Evolutionary conservation across 2,329 filamentous ascomycete genomes (phyloP).

Genomic region (Alternaria dauci): DNA sequence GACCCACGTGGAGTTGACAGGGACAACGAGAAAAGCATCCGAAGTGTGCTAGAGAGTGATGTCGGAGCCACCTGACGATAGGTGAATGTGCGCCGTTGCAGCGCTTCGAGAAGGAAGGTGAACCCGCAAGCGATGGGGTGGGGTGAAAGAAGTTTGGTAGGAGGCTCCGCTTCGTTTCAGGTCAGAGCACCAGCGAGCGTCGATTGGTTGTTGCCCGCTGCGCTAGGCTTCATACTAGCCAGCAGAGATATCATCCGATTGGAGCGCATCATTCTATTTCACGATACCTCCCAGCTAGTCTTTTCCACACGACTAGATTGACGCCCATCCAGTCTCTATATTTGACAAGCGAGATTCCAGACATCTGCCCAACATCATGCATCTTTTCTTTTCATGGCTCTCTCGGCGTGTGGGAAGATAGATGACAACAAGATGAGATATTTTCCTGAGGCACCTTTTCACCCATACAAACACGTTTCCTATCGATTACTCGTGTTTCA

Average conservation of each 20-base stretch:
- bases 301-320: slow-evolving; percentile 27
- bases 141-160: slow-evolving; percentile 31
- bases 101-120: slow-evolving; percentile 38
- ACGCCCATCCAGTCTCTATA: slow-evolving; percentile 37
- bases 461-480: neutral
- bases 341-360: slow-evolving; percentile 24
- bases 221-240: slow-evolving; percentile 16
- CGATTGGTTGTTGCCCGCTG: slow-evolving; percentile 32
- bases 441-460: neutral
- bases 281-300: slow-evolving; percentile 10
- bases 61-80: slow-evolving; percentile 42
- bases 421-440: slow-evolving; percentile 5
- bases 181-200: slow-evolving; percentile 13
- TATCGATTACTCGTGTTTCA: slow-evolving; percentile 18
- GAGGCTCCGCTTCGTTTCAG: slow-evolving; percentile 34
- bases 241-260: slow-evolving; percentile 27
- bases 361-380: slow-evolving; percentile 18
- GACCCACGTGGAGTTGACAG: slow-evolving; percentile 21
- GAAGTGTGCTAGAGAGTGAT: slow-evolving; percentile 31
- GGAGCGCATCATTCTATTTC: slow-evolving; percentile 32
- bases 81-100: slow-evolving; percentile 38
- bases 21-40: slow-evolving; percentile 23
- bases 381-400: neutral
- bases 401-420: slow-evolving; percentile 1
- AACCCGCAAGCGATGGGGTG: slow-evolving; percentile 24